These are phyloP conservation scores for Phalaenopsis aphrodite DNA, from an alignment of 106 monocot species.

Conservation along the genomic window DNA sequence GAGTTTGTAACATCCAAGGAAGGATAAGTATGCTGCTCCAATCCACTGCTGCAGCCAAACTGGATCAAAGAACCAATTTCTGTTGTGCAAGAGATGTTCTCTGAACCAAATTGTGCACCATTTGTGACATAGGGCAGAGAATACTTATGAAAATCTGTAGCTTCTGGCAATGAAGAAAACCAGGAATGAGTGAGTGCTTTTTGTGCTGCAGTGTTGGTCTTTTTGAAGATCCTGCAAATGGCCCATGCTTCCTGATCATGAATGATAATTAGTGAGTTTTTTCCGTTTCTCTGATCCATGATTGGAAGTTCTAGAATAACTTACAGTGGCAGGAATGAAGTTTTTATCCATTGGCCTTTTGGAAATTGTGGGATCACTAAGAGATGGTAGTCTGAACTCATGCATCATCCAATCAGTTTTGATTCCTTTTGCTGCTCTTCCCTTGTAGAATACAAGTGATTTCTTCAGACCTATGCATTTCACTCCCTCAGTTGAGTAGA, in stretches of 20 bases:
- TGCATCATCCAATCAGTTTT: slow-evolving; percentile 99
- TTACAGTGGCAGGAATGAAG: slow-evolving; percentile 54
- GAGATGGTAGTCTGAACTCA: slow-evolving; percentile 88
- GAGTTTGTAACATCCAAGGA: slow-evolving; percentile 13
- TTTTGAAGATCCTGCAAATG: slow-evolving; percentile 65
- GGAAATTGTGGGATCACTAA: slow-evolving; percentile 28
- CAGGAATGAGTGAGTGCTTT: slow-evolving; percentile 46
- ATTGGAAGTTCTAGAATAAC: not conserved
- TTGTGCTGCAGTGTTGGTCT: slow-evolving; percentile 34
- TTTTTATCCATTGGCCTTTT: slow-evolving; percentile 57
- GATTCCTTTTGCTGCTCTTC: slow-evolving; percentile 90
- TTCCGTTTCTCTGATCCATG: not conserved
- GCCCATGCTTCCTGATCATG: slow-evolving; percentile 53
- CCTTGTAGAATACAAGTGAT: slow-evolving; percentile 98
- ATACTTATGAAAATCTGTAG: slow-evolving; percentile 14
- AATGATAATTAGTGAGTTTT: not conserved
- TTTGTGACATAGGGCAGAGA: slow-evolving; percentile 16
- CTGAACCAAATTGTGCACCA: slow-evolving; percentile 13
- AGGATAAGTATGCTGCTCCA: slow-evolving; percentile 21
- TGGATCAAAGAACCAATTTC: slow-evolving; percentile 25
- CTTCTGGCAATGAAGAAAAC: slow-evolving; percentile 12
- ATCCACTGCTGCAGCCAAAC: slow-evolving; percentile 20
- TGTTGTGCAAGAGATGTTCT: slow-evolving; percentile 8
- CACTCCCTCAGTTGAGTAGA: slow-evolving; percentile 78
- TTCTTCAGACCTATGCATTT: slow-evolving; percentile 98